Percentiles rank a stretch among this genome's conserved stretches.
Conservation (phyloP, 768 basidiomycete genomes). For the Lepiota venenata region DNA sequence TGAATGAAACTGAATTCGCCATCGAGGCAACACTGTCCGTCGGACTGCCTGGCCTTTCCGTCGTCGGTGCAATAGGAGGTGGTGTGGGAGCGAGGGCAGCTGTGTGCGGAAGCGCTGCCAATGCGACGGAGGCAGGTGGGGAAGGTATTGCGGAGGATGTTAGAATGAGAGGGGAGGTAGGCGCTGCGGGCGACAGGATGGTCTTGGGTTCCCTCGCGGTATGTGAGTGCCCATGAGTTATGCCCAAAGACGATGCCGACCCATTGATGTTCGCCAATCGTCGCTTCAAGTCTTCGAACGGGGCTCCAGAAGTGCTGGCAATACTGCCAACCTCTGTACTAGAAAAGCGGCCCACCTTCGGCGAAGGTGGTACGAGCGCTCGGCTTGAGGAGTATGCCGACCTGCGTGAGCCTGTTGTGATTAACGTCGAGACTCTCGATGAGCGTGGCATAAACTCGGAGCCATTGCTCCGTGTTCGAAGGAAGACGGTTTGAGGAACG, state of each 20-base stretch:
- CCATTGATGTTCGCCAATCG: slow-evolving; percentile 73
- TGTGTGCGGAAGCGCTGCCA: slow-evolving; percentile 21
- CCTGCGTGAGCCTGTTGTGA: slow-evolving; percentile 9
- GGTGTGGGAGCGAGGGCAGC: slow-evolving; percentile 23
- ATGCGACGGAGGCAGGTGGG: slow-evolving; percentile 18
- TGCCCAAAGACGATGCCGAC: slow-evolving; percentile 61
- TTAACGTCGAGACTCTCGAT: slow-evolving; percentile 36
- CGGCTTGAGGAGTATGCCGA: slow-evolving; percentile 19
- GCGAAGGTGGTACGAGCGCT: slow-evolving; percentile 48
- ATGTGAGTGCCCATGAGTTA: slow-evolving; percentile 23
- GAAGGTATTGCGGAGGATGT: slow-evolving; percentile 33
- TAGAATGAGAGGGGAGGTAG: slow-evolving; percentile 35
- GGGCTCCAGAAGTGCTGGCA: slow-evolving; percentile 42
- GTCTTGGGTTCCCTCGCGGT: slow-evolving; percentile 12
- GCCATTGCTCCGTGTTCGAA: slow-evolving; percentile 53
- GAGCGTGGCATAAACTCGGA: slow-evolving; percentile 21
- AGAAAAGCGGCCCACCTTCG: slow-evolving; percentile 41
- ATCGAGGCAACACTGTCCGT: slow-evolving; percentile 80
- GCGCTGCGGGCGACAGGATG: slow-evolving; percentile 4
- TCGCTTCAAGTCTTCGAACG: slow-evolving; percentile 77
- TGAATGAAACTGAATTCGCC: slow-evolving; percentile 59
- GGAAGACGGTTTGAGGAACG: slow-evolving; percentile 88
- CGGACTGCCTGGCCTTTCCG: slow-evolving; percentile 71
- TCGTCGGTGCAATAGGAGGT: slow-evolving; percentile 14
- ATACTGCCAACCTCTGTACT: slow-evolving; percentile 35